Evolutionary conservation across 345 rosid genomes (phyloP).

Genomic region (Syzygium aromaticum): DNA sequence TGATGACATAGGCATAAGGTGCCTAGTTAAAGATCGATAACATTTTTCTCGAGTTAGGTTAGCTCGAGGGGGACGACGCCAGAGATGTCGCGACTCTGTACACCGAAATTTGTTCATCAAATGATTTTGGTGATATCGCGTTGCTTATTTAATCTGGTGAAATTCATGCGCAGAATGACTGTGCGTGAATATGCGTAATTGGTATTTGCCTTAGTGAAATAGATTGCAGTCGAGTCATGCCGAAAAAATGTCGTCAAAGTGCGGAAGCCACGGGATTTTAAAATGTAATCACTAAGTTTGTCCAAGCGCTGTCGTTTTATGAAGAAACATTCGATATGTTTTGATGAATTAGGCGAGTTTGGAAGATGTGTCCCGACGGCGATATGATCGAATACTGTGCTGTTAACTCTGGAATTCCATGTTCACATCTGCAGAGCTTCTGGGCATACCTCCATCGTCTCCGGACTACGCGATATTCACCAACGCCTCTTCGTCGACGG

Average conservation of each 20-base stretch:
- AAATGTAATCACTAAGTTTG: not conserved
- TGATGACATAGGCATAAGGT: too few relatives aligned
- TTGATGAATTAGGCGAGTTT: not conserved
- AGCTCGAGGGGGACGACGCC: not conserved
- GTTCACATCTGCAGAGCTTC: conserved; percentile 38
- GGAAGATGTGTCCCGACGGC: too few relatives aligned
- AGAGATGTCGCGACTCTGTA: too few relatives aligned
- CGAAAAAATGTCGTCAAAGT: too few relatives aligned
- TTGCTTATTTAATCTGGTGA: not conserved
- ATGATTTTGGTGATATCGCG: not conserved
- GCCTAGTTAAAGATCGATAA: not conserved
- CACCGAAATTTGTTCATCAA: too few relatives aligned
- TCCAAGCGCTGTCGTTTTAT: not conserved
- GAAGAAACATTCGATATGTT: not conserved
- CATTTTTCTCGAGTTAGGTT: not conserved
- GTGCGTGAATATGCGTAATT: too few relatives aligned
- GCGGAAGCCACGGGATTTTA: too few relatives aligned
- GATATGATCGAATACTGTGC: not conserved
- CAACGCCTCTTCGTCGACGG: conserved; percentile 17
- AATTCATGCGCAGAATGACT: not conserved
- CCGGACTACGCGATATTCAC: conserved; percentile 71
- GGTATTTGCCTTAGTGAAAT: too few relatives aligned
- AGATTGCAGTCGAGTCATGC: too few relatives aligned
- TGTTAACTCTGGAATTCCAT: not conserved
- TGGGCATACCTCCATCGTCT: conserved; percentile 71